phyloP scores from a whole-genome alignment of 768 basidiomycete genomes.

The Pleurotus ostreatus region DNA sequence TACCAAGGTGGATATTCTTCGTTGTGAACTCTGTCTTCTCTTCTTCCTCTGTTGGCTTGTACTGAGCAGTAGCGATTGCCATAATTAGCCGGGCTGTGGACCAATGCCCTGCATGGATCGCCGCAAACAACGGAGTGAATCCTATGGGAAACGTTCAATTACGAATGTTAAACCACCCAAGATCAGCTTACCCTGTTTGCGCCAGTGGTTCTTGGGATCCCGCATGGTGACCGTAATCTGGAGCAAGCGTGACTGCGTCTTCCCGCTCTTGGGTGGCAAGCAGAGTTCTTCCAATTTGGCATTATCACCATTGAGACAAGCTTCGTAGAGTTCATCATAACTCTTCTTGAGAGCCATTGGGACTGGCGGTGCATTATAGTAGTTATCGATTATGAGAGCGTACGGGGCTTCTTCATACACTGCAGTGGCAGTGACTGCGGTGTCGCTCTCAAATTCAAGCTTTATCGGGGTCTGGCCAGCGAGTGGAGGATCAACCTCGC shows the following conservation, averaged over 20 bases:
- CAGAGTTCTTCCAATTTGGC: slow-evolving; percentile 49
- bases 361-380: slow-evolving; percentile 17
- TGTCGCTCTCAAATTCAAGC: not conserved
- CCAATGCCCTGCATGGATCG: slow-evolving; percentile 48
- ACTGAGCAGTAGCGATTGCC: slow-evolving; percentile 53
- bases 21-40: slow-evolving; percentile 27
- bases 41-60: slow-evolving; percentile 33
- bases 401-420: not conserved
- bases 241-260: slow-evolving; percentile 26
- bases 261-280: slow-evolving; percentile 33
- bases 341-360: slow-evolving; percentile 26
- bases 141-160: slow-evolving; percentile 23
- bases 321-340: slow-evolving; percentile 57
- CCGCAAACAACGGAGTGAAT: slow-evolving; percentile 46
- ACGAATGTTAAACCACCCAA: not conserved
- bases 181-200: not conserved
- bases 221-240: slow-evolving; percentile 38
- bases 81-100: slow-evolving; percentile 55
- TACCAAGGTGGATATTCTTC: slow-evolving; percentile 31
- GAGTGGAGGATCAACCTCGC: slow-evolving; percentile 28
- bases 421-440: not conserved
- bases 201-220: slow-evolving; percentile 11
- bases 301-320: slow-evolving; percentile 49
- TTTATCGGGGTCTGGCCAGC: not conserved
- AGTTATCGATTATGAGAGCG: not conserved